These are phyloP conservation scores for Coccomyxa sp. DNA, from an alignment of 139 green algal species.

Conservation along the genomic window DNA sequence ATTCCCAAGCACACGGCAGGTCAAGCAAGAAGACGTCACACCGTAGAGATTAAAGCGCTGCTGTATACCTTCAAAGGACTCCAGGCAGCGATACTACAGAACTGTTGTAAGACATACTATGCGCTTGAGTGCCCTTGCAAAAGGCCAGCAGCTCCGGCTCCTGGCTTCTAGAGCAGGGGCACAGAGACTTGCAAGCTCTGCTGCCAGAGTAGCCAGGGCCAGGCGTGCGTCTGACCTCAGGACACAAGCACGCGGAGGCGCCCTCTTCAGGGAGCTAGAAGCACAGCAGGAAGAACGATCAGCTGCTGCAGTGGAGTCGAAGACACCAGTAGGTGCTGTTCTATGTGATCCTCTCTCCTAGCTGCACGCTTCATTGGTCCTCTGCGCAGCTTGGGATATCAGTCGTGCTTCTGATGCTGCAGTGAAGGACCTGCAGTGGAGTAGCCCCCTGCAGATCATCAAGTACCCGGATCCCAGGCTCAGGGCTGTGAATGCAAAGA, in stretches of 20 bases:
- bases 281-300: neutral
- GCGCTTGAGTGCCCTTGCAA: neutral
- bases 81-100: neutral
- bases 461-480: conserved; percentile 91
- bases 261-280: neutral
- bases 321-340: neutral
- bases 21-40: too few species aligned
- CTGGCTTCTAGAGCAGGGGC: neutral
- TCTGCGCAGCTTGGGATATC: neutral
- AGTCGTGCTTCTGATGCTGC: neutral
- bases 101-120: neutral
- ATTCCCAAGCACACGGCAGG: too few species aligned
- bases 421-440: conserved; percentile 64
- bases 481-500: conserved; percentile 72
- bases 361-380: neutral
- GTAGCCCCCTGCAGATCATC: conserved; percentile 68
- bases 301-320: neutral
- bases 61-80: too few species aligned
- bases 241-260: neutral
- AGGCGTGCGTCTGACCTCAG: neutral
- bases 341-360: neutral
- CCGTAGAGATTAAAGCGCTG: too few species aligned
- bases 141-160: neutral
- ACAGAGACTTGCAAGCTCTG: neutral
- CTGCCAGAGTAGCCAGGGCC: neutral